Base-by-base conservation (phyloP, 441 rosid genomes). In the Erodium trifolium region DNA sequence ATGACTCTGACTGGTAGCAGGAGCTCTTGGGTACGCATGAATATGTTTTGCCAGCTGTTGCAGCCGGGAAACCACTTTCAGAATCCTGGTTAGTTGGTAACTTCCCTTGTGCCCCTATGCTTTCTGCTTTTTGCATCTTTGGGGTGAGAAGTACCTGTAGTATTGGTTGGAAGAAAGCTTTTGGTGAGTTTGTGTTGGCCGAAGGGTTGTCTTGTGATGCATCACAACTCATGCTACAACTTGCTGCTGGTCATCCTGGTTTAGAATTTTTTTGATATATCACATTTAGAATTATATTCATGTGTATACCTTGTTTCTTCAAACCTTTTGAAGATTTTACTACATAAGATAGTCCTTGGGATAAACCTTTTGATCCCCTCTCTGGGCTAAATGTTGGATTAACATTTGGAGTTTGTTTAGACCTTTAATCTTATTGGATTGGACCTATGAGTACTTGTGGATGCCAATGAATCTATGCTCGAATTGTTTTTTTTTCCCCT, bases 301-400 rank as follows among this genome's bases (percentile, higher is more conserved):
- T 59, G 63, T 59, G 63, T 59, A 59, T 59, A 59, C 63, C 63
- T 59, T 59, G 17, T 59, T 19, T 59, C 63, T 59, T 59, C 63
- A 59, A 59, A 59, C 63, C 63, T 59, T 59, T 59, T 59, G 63
- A 59, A 59, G 63, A 59, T 59, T 59, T 59, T 59, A 59, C 13
- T 19, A 27, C 63, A 59, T 17, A 59, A 37, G 34, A 37, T 37
- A 7, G 41, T 5, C 41, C 23, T 19, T 16, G 63, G 63, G 63
- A 59, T 59, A 9, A 18, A 18, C 11, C 31, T 59, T 59, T 59
- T 9, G 5, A 59, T 11, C 16, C 63, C 63, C 34, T 0, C 31
- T 57, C 63, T 18, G 14, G 14, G 8, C 41, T 37, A 5, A 37
- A 37, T 37, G 41, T 37, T 47, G 53, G 53, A n/a, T 47, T 47